Evolutionary conservation across 2,329 filamentous ascomycete species (phyloP).

Genomic region (Exophiala sideris): DNA sequence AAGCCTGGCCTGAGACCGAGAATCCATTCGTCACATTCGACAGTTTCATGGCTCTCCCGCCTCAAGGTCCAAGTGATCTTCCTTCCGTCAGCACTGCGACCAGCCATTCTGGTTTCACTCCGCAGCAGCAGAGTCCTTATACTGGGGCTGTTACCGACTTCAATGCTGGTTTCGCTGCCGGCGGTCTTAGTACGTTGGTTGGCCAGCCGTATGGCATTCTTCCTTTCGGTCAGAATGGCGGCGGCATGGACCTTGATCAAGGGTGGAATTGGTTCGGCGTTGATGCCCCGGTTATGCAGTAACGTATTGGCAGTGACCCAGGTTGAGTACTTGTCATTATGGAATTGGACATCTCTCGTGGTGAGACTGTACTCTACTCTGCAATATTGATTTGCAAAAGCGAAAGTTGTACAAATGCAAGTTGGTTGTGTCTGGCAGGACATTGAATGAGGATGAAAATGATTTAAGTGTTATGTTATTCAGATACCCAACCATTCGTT

Average conservation of each 20-base stretch:
- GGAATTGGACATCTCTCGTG: neutral
- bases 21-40: slow-evolving; percentile 30
- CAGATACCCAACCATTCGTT: no score
- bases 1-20: slow-evolving; percentile 21
- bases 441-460: no score
- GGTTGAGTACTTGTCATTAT: neutral
- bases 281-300: slow-evolving; percentile 20
- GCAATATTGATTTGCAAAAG: no score
- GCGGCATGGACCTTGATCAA: slow-evolving; percentile 35
- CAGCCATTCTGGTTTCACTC: slow-evolving; percentile 16
- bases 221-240: slow-evolving; percentile 23
- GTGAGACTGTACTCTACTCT: neutral
- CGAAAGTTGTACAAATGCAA: no score
- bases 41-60: slow-evolving; percentile 29
- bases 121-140: slow-evolving; percentile 22
- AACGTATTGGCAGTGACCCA: neutral
- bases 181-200: slow-evolving; percentile 1
- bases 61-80: slow-evolving; percentile 14
- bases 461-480: no score
- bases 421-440: no score
- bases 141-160: slow-evolving; percentile 10
- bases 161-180: slow-evolving; percentile 1
- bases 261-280: slow-evolving; percentile 41
- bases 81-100: slow-evolving; percentile 15
- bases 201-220: slow-evolving; percentile 16